Evolutionary conservation across 192 early-diverging fungal species (phyloP), one percentile per base, ranked within the genome.

Genomic region (Mortierella hygrophila): DNA sequence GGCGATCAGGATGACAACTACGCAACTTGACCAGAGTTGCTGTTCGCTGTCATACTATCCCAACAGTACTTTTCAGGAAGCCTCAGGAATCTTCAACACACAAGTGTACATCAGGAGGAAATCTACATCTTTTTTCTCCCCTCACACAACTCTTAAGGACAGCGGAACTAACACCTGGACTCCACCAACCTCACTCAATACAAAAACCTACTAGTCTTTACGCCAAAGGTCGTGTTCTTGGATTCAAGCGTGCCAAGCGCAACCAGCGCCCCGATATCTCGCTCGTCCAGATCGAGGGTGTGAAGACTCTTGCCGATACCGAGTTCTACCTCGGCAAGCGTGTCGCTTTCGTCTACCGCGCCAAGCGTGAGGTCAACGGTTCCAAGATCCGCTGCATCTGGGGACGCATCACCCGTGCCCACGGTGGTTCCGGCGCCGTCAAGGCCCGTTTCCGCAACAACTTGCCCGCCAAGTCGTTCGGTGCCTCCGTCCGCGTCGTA

Each of bases 321-420:
- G 90, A 92, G 75, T 99, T 98, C 94, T 99, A 99, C 94, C 95
- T 97, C 79, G 99, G 99, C 83, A 99, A 99, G 95, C 97, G 97
- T 89, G 93, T 99, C 82, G 97, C 98, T 75, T 99, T 96, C 91
- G 96, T 99, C 84, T 99, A 99, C 96, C 95, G 95, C 79, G 97
- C 97, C 76, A 94, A 97, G 90, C 92, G 95, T 72, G 92, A 90
- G 87, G 87, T 91, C 77, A 96, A 98, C 91, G 98, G 98, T 87
- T 94, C 95, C 90, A 94, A 96, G 88, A 93, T 99, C 92, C 95
- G 98, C 87, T 96, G 97, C 88, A 98, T 99, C 92, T 99, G 98
- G 99, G 98, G 99, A 77, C 94, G 96, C 76, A 90, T 99, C 89
- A 94, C 97, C 90, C 95, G 98, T 82, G 78, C 97, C 81, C 99